phyloP scores from a whole-genome alignment of 2,329 filamentous ascomycete genomes.

The Paecilomyces sp. region DNA sequence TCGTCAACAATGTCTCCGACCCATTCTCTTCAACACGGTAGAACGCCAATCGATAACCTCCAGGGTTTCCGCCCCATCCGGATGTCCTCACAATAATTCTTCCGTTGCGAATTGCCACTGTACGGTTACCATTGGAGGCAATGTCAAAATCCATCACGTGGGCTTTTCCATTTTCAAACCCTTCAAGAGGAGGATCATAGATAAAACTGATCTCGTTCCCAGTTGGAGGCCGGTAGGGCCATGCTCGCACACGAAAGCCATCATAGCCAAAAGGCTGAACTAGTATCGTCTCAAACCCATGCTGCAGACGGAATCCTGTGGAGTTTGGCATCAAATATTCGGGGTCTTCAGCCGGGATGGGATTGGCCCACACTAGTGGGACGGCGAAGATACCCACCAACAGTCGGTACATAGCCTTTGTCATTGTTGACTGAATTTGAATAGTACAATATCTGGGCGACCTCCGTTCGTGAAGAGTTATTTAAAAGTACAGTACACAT shows the following conservation, averaged over 20 bases:
- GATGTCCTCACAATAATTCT: constrained; percentile 28
- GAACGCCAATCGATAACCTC: constrained; percentile 20
- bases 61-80: constrained; percentile 10
- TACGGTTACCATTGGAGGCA: constrained; percentile 22
- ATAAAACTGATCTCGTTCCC: constrained; percentile 31
- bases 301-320: too few relatives aligned
- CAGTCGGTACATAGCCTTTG: too few relatives aligned
- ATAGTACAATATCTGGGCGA: too few relatives aligned
- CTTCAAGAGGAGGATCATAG: constrained; percentile 33
- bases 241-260: constrained; percentile 32
- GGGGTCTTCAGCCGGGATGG: too few relatives aligned
- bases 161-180: constrained; percentile 22
- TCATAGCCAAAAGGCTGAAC: constrained; percentile 35
- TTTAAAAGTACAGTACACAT: too few relatives aligned
- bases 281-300: constrained; percentile 22
- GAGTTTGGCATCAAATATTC: too few relatives aligned
- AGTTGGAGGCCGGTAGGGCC: constrained; percentile 26
- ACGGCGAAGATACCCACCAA: too few relatives aligned
- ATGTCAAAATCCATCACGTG: constrained; percentile 26
- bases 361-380: too few relatives aligned
- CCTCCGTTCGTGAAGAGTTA: too few relatives aligned
- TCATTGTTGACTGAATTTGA: too few relatives aligned
- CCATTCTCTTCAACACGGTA: constrained; percentile 26
- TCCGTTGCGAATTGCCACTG: constrained; percentile 26
- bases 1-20: constrained; percentile 27